Base-by-base conservation (phyloP, 768 basidiomycete species). In the Psilocybe tampanensis region DNA sequence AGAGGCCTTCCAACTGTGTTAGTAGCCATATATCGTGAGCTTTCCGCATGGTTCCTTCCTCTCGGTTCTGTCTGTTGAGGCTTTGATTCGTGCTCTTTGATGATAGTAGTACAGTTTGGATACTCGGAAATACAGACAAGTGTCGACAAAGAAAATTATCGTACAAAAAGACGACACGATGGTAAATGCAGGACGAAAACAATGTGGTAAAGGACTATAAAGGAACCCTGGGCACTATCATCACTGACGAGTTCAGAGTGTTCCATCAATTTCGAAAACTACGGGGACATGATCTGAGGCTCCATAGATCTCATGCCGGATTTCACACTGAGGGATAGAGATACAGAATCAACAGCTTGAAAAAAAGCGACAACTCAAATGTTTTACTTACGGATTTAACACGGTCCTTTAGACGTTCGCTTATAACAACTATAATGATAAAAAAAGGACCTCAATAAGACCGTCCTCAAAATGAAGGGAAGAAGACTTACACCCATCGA, bases 271-370 rank as follows among this genome's bases (percentile, higher is more conserved):
- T 66, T 95, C 94, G 73, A 94, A 71, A 12, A 90, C 83, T 17
- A 95, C 70, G 5, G 94, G 94, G 44, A 55, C 64, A 68, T 94
- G 92, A 65, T 94, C 93, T 24, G 90, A 93, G 32, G 91, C 92
- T 12, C 93, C 92, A 52, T 90, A 94, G 49, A 93, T 89, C 64
- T 92, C 90, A 60, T 81, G 82, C 39, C 93, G 79, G 55, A 95
- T 94, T 71, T 94, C 93, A 67, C 93, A 95, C 83, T 82, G 36
- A 3, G 42, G 49, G 41, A 42, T 12, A 47, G 23, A 55, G 18
- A 3, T 24, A 29, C 8, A 36, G 33, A 48, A 18, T 22, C 18
- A 11, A 7, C n/a, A n/a, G n/a, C n/a, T n/a, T 15, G 33, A 22
- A 13, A 23, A 9, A 48, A 8, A 32, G 8, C 11, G 7, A 45